phyloP scores from a whole-genome alignment of 768 basidiomycete species.

The Panellus pusillus region DNA sequence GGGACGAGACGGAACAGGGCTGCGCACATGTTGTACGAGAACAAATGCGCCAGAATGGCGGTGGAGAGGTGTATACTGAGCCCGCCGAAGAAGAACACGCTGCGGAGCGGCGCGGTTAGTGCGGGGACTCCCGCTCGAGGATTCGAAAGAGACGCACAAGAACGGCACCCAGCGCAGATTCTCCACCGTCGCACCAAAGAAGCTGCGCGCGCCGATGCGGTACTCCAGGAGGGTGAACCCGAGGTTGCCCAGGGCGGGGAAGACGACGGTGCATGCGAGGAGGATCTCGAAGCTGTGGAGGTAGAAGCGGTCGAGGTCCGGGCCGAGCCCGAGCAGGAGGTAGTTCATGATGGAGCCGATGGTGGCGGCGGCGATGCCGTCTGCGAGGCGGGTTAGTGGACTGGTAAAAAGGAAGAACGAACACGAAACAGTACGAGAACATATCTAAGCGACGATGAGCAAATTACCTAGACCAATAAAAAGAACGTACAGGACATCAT shows the following conservation, averaged over 20 bases:
- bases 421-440: slow-evolving; percentile 16
- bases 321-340: slow-evolving; percentile 67
- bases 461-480: neutral
- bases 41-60: slow-evolving; percentile 66
- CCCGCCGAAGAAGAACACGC: slow-evolving; percentile 77
- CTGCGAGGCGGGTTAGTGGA: slow-evolving; percentile 25
- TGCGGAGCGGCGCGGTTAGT: slow-evolving; percentile 27
- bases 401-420: neutral
- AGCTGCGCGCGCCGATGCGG: slow-evolving; percentile 61
- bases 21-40: slow-evolving; percentile 61
- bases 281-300: slow-evolving; percentile 80
- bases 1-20: slow-evolving; percentile 4
- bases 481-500: slow-evolving; percentile 65
- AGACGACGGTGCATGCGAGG: slow-evolving; percentile 75
- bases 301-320: slow-evolving; percentile 72
- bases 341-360: slow-evolving; percentile 72
- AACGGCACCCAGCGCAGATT: slow-evolving; percentile 69
- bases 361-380: slow-evolving; percentile 68
- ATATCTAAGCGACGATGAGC: slow-evolving; percentile 33
- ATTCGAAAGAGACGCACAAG: slow-evolving; percentile 53
- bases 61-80: slow-evolving; percentile 71
- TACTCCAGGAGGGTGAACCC: slow-evolving; percentile 77
- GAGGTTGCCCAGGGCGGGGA: slow-evolving; percentile 73
- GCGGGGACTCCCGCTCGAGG: neutral
- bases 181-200: slow-evolving; percentile 51